Percentiles rank a stretch among this genome's conserved stretches.
Conservation (phyloP, 495 filamentous ascomycete genomes). For the Trichoderma gamsii region DNA sequence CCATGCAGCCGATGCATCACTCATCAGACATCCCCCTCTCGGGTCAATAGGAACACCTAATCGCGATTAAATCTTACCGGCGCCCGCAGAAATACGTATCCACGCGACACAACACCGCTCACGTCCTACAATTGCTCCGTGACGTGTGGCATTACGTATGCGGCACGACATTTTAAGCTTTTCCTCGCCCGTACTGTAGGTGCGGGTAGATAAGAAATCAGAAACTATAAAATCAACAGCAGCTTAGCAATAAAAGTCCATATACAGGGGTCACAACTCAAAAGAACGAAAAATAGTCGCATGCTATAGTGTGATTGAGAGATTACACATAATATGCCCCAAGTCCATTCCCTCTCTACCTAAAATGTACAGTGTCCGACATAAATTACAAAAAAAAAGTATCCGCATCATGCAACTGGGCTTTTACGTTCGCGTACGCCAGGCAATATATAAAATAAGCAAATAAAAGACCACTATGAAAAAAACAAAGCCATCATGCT, state of each 20-base stretch:
- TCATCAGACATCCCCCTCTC: neutral
- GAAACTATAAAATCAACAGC: neutral
- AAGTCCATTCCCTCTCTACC: too few relatives aligned
- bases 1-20: neutral
- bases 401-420: too few relatives aligned
- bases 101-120: neutral
- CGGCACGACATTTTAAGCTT: neutral
- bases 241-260: neutral
- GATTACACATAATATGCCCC: too few relatives aligned
- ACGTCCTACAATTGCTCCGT: neutral
- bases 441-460: neutral
- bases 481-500: neutral
- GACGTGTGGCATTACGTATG: constrained; percentile 8
- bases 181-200: neutral
- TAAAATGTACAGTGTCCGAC: too few relatives aligned
- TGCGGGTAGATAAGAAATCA: neutral
- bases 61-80: neutral
- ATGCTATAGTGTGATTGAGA: too few relatives aligned
- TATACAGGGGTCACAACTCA: neutral
- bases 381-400: too few relatives aligned
- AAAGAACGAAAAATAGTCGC: too few relatives aligned
- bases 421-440: too few relatives aligned
- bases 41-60: neutral
- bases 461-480: neutral
- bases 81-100: neutral